phyloP scores from a whole-genome alignment of 805 yeast genomes.

The Pichia manshurica region DNA sequence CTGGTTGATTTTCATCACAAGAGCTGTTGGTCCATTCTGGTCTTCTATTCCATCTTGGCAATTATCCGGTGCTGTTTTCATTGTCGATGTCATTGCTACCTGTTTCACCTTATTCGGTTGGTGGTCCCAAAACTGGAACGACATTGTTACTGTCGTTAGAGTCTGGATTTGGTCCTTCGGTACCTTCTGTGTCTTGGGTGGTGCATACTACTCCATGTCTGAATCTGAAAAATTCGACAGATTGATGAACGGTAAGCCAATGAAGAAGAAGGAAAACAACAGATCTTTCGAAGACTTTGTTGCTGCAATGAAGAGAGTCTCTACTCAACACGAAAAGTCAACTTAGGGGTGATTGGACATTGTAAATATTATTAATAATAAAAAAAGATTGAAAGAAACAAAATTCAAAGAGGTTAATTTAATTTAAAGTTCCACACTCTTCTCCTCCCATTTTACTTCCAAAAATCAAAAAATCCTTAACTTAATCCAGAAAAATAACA shows the following conservation, averaged over 20 bases:
- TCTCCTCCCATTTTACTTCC: no score
- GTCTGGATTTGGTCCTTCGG: slow-evolving; percentile 91
- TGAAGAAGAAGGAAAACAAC: slow-evolving; percentile 44
- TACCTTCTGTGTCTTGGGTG: slow-evolving; percentile 89
- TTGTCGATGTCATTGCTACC: slow-evolving; percentile 83
- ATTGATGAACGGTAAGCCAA: slow-evolving; percentile 69
- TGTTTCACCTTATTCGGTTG: slow-evolving; percentile 87
- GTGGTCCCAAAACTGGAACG: slow-evolving; percentile 95
- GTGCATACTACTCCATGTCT: slow-evolving; percentile 88
- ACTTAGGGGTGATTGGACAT: slow-evolving; percentile 33
- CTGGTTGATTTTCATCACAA: slow-evolving; percentile 91
- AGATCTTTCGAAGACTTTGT: slow-evolving; percentile 78
- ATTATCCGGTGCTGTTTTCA: slow-evolving; percentile 82
- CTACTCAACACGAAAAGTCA: slow-evolving; percentile 82
- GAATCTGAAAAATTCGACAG: slow-evolving; percentile 67
- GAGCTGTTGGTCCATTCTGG: slow-evolving; percentile 98
- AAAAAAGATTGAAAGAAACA: no score
- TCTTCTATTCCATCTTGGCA: slow-evolving; percentile 92
- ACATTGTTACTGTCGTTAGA: slow-evolving; percentile 85
- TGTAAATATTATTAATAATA: no score
- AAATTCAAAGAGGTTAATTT: no score
- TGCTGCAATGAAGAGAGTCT: slow-evolving; percentile 80
- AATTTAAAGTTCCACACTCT: no score
- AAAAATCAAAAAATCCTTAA: no score
- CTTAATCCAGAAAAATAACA: no score